These are phyloP conservation scores for Elsinoe perseae DNA, from an alignment of 2,329 filamentous ascomycete genomes.

Conservation along the genomic window DNA sequence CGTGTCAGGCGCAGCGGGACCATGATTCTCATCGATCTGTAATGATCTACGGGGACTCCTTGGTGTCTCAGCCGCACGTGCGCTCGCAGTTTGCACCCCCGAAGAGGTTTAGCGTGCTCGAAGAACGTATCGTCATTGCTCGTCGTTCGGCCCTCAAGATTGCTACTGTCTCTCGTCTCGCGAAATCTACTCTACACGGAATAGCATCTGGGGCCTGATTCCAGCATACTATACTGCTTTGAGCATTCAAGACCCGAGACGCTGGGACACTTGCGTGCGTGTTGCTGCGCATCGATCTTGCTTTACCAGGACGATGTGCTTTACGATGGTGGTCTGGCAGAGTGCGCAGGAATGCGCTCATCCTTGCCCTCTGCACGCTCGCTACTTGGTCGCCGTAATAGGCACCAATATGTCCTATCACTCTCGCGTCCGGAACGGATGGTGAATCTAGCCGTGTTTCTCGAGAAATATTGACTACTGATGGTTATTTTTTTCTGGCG, in stretches of 20 bases:
- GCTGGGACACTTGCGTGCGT: neutral
- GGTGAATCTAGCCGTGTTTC: neutral
- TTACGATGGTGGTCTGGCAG: neutral
- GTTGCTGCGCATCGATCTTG: neutral
- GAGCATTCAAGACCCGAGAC: neutral
- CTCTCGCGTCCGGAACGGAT: neutral
- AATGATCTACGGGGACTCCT: neutral
- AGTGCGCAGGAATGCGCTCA: neutral
- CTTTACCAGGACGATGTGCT: neutral
- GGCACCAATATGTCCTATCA: no score
- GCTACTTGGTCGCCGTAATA: neutral
- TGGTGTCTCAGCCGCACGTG: neutral
- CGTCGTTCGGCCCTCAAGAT: neutral
- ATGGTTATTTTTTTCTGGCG: neutral
- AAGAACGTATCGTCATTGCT: conserved; percentile 1
- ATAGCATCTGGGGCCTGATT: no score
- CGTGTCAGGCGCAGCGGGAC: neutral
- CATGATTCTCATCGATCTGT: neutral
- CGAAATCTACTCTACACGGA: no score
- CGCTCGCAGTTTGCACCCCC: neutral
- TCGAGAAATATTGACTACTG: no score
- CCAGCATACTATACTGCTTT: neutral
- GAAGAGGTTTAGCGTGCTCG: neutral
- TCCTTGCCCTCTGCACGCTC: neutral
- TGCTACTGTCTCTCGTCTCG: neutral